These are phyloP conservation scores for Malus sylvestris DNA, from an alignment of 306 rosid genomes.

Conservation along the genomic window DNA sequence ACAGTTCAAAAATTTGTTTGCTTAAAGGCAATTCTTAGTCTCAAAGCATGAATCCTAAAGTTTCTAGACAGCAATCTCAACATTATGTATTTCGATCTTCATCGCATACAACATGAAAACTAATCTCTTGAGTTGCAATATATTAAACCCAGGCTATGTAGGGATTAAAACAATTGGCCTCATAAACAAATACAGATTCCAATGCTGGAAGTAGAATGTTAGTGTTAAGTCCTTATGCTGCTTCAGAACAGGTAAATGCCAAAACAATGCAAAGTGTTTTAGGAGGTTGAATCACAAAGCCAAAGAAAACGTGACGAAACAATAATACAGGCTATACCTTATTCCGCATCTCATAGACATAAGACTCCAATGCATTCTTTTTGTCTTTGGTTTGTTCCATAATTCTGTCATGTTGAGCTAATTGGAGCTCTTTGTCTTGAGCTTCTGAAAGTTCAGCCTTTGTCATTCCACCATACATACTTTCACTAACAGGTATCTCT, in stretches of 20 bases:
- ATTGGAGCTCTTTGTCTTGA: constrained; percentile 53
- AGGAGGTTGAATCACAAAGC: constrained; percentile 18
- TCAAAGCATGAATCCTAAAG: constrained; percentile 5
- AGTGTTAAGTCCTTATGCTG: neutral
- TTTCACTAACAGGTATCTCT: constrained; percentile 56
- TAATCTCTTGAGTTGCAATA: neutral
- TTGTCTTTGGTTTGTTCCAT: constrained; percentile 83
- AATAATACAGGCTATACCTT: constrained; percentile 51
- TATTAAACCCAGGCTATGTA: neutral
- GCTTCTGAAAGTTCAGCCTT: constrained; percentile 68
- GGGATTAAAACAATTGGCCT: neutral
- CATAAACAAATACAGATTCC: neutral
- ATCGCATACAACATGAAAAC: neutral
- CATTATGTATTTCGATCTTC: neutral
- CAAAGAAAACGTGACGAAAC: constrained; percentile 6
- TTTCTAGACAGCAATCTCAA: constrained; percentile 1
- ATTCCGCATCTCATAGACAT: constrained; percentile 86
- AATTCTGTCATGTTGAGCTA: constrained; percentile 66
- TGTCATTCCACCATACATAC: constrained; percentile 71
- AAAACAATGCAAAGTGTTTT: constrained; percentile 5
- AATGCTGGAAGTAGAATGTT: neutral
- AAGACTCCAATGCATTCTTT: constrained; percentile 90
- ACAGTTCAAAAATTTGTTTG: neutral
- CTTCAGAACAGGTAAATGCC: neutral
- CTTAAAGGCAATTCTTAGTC: neutral